Base-by-base conservation (phyloP, 768 basidiomycete genomes). In the Pisolithus sp. region DNA sequence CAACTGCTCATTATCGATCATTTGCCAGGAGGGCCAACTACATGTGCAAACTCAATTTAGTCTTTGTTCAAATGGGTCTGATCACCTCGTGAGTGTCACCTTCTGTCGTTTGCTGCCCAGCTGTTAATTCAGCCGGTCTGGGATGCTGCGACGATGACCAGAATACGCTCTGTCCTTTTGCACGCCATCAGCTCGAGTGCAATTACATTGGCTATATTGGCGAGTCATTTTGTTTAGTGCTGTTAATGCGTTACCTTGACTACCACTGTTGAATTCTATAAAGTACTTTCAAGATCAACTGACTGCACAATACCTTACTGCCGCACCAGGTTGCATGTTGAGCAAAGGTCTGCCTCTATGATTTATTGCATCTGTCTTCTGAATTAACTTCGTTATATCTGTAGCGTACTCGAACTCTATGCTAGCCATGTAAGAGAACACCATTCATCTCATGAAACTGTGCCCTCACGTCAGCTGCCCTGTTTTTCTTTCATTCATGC, bases 371-470 rank as follows among this genome's bases (percentile, higher is more conserved):
- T 4, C 7, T 31, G 18, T 30, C 48, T 3, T 49, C 7, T 6
- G 7, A n/a, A 10, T 7, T 12, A 18, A 41, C 40, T 7, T 18
- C 7, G 1, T 39, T 8, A 31, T 12, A 18, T 31, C 59, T 62
- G 15, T 31, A 64, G 63, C 54, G 23, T 64, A 59, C 18, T 9
- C 42, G 30, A 64, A 66, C 30, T 66, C 59, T 17, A 59, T 61
- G 55, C 34, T 66, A 9, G 40, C 59, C 13, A 59, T 64, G 63
- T 64, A 43, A 55, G 63, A 23, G 18, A 2, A 20, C 8, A 26
- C 21, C n/a, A 8, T 9, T 20, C 5, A 18, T 20, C n/a, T 41
- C n/a, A 3, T 18, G 18, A 41, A 4, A 18, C 9, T 3, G 13
- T 12, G 8, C 20, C 12, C 40, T 41, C 7, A 41, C 40, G 10